Conservation (phyloP, 2,329 filamentous ascomycete genomes). For the Venturia aucupariae region DNA sequence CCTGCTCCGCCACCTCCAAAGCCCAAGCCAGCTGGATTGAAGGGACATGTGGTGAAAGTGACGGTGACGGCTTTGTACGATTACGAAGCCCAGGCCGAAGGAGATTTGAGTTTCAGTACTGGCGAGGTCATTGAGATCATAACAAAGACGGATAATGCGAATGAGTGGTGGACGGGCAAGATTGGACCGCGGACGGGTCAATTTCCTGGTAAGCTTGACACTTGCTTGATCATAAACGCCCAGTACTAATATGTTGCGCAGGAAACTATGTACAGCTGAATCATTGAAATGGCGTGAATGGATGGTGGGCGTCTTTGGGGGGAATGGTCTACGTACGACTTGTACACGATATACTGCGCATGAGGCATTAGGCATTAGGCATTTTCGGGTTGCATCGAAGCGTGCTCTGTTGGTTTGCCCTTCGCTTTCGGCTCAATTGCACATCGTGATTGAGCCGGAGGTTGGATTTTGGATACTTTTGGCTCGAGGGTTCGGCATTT, state of each 20-base stretch:
- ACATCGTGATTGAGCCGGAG: constrained; percentile 6
- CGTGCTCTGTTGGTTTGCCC: neutral
- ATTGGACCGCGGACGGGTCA: constrained; percentile 74
- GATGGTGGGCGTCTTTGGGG: neutral
- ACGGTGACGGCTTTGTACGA: constrained; percentile 89
- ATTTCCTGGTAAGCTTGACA: constrained; percentile 68
- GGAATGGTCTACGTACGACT: neutral
- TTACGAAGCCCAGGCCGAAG: constrained; percentile 90
- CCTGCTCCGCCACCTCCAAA: constrained; percentile 42
- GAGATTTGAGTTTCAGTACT: constrained; percentile 80
- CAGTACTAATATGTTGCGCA: constrained; percentile 22
- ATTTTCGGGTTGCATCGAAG: constrained; percentile 3
- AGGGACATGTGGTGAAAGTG: constrained; percentile 56
- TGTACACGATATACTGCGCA: neutral
- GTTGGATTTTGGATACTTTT: constrained; percentile 1
- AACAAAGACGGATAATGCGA: constrained; percentile 73
- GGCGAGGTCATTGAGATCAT: constrained; percentile 89
- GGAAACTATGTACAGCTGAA: constrained; percentile 43
- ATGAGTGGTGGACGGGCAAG: constrained; percentile 95
- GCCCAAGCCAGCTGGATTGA: constrained; percentile 62
- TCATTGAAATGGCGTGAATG: neutral
- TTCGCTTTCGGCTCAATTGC: neutral
- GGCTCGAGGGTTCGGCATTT: neutral
- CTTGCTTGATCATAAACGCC: neutral
- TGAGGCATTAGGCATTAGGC: neutral